Evolutionary conservation across 768 basidiomycete species (phyloP).

Genomic region (Serendipita sp.): DNA sequence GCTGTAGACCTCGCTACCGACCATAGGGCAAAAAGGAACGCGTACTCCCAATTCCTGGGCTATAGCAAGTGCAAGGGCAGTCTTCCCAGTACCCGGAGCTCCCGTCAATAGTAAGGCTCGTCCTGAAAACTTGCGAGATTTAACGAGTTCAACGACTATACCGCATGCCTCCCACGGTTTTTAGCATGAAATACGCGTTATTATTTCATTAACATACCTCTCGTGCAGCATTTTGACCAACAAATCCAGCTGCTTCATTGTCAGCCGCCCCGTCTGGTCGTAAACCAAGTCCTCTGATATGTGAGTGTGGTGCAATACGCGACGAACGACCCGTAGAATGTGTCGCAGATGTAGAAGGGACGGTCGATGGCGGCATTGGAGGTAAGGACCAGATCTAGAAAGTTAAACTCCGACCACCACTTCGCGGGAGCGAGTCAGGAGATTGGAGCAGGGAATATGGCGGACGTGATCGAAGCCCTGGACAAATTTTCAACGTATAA

Average conservation of each 20-base stretch:
- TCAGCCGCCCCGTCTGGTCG: constrained; percentile 67
- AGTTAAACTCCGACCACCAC: neutral
- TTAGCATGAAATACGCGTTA: neutral
- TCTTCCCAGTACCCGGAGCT: constrained; percentile 96
- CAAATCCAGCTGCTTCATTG: constrained; percentile 65
- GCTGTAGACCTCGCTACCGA: constrained; percentile 92
- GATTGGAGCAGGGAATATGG: constrained; percentile 36
- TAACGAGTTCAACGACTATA: constrained; percentile 76
- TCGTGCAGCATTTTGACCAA: constrained; percentile 79
- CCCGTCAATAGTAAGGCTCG: constrained; percentile 85
- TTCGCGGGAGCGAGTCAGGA: neutral
- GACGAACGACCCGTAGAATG: constrained; percentile 47
- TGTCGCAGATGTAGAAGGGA: neutral
- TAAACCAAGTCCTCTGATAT: constrained; percentile 92
- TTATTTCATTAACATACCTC: constrained; percentile 38
- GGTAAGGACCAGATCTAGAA: neutral
- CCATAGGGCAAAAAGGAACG: constrained; percentile 98
- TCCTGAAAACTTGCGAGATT: constrained; percentile 86
- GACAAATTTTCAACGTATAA: constrained; percentile 97
- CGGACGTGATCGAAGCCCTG: constrained; percentile 68
- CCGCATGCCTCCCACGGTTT: constrained; percentile 57
- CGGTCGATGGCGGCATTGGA: neutral
- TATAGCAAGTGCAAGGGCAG: constrained; percentile 88
- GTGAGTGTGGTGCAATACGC: constrained; percentile 81
- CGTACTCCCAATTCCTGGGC: constrained; percentile 88